Conservation (phyloP, 768 basidiomycete species). For the Phylloporus sp. region DNA sequence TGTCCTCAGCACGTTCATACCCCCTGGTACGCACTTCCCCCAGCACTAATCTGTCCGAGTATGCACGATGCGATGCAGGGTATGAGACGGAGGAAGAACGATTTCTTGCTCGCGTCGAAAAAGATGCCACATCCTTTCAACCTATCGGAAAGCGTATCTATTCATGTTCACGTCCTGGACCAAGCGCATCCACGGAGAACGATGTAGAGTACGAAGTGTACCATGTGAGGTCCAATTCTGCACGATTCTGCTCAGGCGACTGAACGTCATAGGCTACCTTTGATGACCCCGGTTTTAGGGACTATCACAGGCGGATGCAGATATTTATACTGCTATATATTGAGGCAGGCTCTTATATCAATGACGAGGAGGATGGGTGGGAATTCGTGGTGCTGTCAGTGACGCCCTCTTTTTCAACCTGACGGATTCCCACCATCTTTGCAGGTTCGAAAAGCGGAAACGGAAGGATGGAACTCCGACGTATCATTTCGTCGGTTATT, state of each 20-base stretch:
- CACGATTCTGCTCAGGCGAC: background rate
- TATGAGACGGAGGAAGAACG: slow-evolving; percentile 62
- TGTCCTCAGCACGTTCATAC: slow-evolving; percentile 70
- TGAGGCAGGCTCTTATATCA: slow-evolving; percentile 92
- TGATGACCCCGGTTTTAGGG: slow-evolving; percentile 80
- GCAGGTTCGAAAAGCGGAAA: slow-evolving; percentile 81
- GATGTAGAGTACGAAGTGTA: slow-evolving; percentile 83
- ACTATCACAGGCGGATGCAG: slow-evolving; percentile 91
- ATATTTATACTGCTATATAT: slow-evolving; percentile 92
- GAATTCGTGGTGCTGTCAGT: slow-evolving; percentile 86
- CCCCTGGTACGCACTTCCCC: slow-evolving; percentile 45
- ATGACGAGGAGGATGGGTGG: slow-evolving; percentile 91
- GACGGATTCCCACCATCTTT: background rate
- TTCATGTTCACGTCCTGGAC: slow-evolving; percentile 63
- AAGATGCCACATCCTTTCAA: slow-evolving; percentile 71
- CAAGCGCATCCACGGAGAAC: slow-evolving; percentile 41
- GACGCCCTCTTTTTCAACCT: background rate
- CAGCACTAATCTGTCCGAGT: background rate
- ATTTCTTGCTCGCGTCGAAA: slow-evolving; percentile 68
- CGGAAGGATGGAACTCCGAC: slow-evolving; percentile 49
- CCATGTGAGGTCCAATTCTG: slow-evolving; percentile 54
- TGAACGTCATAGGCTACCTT: slow-evolving; percentile 60
- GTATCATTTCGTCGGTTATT: slow-evolving; percentile 94
- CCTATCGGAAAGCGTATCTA: slow-evolving; percentile 74
- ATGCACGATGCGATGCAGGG: slow-evolving; percentile 35